Evolutionary conservation across 2,329 filamentous ascomycete species (phyloP), one percentile per base, ranked within the genome.

Genomic region (Cordyceps cicadae): DNA sequence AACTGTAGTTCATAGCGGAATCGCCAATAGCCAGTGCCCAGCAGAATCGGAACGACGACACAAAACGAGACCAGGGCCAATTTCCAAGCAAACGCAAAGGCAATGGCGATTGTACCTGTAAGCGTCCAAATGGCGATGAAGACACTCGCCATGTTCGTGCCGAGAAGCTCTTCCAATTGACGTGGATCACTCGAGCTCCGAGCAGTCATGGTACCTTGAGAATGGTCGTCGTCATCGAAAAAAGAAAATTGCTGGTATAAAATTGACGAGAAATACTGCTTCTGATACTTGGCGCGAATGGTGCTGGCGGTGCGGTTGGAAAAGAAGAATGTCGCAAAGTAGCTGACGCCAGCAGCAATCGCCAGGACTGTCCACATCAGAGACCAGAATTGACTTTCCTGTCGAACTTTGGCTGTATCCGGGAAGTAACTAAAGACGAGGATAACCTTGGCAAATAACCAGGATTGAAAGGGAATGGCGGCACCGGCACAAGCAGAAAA

Each of bases 71-170:
- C 85, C 0, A 91, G 74, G 0, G 86, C 83, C 11, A 93, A 77
- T 70, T 91, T 92, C 89, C 89, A 92, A 1, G 87, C 87, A 69
- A 87, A 90, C 3, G 80, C 76, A 66, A 90, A 91, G 0, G 87
- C 80, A 57, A 92, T 87, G 49, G 80, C 76, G 15, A 90, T 72
- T 5, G 82, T 84, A 0, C 87, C 88, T 6, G 83, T 66, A 3
- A 92, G 72, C 54, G 83, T 87, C 69, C 90, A 86, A 21, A 87
- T 68, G 8, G 86, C 84, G 19, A 86, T 81, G 62, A 78, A 78
- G 2, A 84, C 79, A 64, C 89, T 78, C 2, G 84, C 80, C 79
- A 87, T 82, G 67, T 87, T 86, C 48, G 81, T 83, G 82, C 83
- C 83, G 66, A 87, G 79, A 6, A 88, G 75, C 69, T 87, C 82